These are phyloP conservation scores for Boletales sp. DNA, from an alignment of 768 basidiomycete species.

Conservation along the genomic window DNA sequence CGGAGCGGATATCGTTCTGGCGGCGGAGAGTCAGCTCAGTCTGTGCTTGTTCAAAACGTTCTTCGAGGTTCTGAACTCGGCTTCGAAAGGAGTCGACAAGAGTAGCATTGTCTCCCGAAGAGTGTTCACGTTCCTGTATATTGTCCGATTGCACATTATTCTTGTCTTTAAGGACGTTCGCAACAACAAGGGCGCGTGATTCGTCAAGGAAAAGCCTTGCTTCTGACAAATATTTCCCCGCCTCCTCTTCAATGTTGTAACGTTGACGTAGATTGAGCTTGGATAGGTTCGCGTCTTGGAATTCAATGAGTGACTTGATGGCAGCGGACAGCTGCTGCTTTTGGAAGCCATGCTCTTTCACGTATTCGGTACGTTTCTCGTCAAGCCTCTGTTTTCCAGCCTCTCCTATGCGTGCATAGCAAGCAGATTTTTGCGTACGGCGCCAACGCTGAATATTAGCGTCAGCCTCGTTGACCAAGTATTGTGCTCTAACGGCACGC, in stretches of 20 bases:
- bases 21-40: constrained; percentile 28
- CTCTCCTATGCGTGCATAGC: constrained; percentile 28
- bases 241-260: constrained; percentile 23
- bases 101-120: background rate
- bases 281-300: constrained; percentile 21
- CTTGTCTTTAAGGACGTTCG: constrained; percentile 14
- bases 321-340: constrained; percentile 23
- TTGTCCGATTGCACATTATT: constrained; percentile 4
- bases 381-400: constrained; percentile 29
- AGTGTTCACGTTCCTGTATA: background rate
- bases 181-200: constrained; percentile 22
- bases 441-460: constrained; percentile 27
- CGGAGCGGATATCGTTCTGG: constrained; percentile 13
- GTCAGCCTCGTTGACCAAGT: constrained; percentile 27
- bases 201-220: constrained; percentile 26
- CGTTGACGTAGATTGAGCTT: constrained; percentile 26
- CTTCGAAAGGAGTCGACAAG: constrained; percentile 10
- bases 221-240: constrained; percentile 18
- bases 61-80: constrained; percentile 22
- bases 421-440: constrained; percentile 27
- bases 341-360: constrained; percentile 22
- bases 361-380: constrained; percentile 23
- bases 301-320: constrained; percentile 19
- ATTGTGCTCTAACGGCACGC: constrained; percentile 27
- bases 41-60: constrained; percentile 29